Evolutionary conservation across 176 grass and related monocot genomes (phyloP), one percentile per base, ranked within the genome.

Genomic region (Oryza officinalis): DNA sequence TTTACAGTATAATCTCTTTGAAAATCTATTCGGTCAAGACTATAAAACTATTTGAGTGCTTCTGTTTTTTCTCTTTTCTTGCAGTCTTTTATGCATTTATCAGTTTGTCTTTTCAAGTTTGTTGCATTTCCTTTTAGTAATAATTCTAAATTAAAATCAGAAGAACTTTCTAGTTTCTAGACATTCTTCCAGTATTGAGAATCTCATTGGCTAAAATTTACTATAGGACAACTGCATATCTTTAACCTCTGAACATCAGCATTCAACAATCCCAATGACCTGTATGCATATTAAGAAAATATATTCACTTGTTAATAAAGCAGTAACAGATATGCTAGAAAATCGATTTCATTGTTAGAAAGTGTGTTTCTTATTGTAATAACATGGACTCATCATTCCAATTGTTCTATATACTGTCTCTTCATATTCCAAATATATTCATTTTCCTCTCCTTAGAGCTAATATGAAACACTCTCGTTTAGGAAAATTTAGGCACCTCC

Each of bases 401-500:
- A 7, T 60, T 74, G 33, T 45, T 12, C 9, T 74, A 26, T 79
- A 67, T 65, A 25, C 57, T 25, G 57, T 23, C 57, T 61, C 2
- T 8, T 25, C 9, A 1, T 7, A 23, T 38, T 83, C 0, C 13
- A 85, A 45, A 45, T 38, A 76, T 71, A 27, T 8, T 76, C 17
- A 20, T n/a, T 11, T 30, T 81, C 61, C 43, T 65, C 11, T 70
- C 25, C 18, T 27, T 68, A 37, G 71, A 54, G 27, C 67, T 69
- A 66, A 59, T 82, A 74, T 87, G 22, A 8, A 38, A 44, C 38
- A 67, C 79, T 79, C 75, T 79, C 77, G 33, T 90, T 84, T 74
- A 98, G 96, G 96, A 8, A 99, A 96, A 92, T 99, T 95, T 83
- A 99, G 96, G 82, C 96, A 99, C 85, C 94, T 99, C 79, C 96